These are phyloP conservation scores for Penicillium decumbens DNA, from an alignment of 2,329 filamentous ascomycete genomes.

Conservation along the genomic window DNA sequence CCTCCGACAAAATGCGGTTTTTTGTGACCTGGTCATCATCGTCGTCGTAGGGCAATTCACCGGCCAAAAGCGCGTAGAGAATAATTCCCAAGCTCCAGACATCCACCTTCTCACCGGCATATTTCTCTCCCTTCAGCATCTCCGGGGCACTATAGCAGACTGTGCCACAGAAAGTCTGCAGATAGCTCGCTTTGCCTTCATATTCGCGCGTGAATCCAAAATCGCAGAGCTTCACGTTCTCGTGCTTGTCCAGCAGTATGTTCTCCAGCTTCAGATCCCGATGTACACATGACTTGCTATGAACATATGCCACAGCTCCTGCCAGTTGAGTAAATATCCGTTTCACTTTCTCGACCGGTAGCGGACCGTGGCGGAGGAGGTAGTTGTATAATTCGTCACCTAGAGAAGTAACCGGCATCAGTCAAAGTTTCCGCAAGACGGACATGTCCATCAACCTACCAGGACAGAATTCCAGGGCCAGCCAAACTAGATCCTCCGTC, in stretches of 20 bases:
- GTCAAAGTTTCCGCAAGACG: neutral
- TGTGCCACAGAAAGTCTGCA: conserved; percentile 96
- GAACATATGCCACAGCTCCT: conserved; percentile 90
- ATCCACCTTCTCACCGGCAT: conserved; percentile 95
- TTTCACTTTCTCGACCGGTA: conserved; percentile 81
- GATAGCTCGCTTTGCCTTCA: conserved; percentile 85
- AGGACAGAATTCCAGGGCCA: conserved; percentile 93
- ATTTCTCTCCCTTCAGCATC: conserved; percentile 98
- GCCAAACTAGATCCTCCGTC: conserved; percentile 89
- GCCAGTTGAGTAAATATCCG: conserved; percentile 95
- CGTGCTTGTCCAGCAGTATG: conserved; percentile 90
- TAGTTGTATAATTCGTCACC: conserved; percentile 98
- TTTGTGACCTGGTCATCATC: conserved; percentile 89
- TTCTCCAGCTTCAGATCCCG: conserved; percentile 96
- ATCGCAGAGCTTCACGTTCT: conserved; percentile 95
- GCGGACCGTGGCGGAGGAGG: conserved; percentile 76
- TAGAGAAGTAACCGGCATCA: conserved; percentile 33
- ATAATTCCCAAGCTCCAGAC: conserved; percentile 97
- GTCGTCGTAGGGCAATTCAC: conserved; percentile 87
- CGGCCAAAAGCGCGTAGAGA: conserved; percentile 74
- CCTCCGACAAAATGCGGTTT: conserved; percentile 74
- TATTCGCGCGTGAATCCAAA: conserved; percentile 98
- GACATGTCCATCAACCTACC: conserved; percentile 49
- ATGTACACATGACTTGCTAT: conserved; percentile 91
- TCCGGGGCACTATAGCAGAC: conserved; percentile 97